Conservation (phyloP, 495 filamentous ascomycete species). For the Achaetomiella virescens region DNA sequence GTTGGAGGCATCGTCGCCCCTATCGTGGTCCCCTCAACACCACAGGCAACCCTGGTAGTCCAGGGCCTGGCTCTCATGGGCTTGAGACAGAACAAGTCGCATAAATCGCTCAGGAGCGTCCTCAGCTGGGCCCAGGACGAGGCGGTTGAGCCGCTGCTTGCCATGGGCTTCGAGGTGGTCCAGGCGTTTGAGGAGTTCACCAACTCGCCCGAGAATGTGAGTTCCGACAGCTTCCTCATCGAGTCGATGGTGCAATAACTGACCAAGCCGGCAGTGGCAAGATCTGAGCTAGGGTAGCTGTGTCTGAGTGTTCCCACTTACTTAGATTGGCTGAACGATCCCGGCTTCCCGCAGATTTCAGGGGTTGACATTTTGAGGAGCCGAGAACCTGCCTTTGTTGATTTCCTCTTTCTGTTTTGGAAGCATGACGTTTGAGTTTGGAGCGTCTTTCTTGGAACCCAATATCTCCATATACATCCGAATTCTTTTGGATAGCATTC, state of each 20-base stretch:
- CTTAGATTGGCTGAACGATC: too few relatives aligned
- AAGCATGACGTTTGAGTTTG: too few relatives aligned
- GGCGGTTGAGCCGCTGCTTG: constrained; percentile 60
- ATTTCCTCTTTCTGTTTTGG: too few relatives aligned
- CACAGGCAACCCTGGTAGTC: constrained; percentile 61
- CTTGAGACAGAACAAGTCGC: constrained; percentile 72
- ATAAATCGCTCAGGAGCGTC: constrained; percentile 61
- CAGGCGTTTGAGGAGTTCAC: constrained; percentile 76
- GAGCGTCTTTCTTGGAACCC: too few relatives aligned
- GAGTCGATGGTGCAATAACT: not conserved
- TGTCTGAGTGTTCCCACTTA: too few relatives aligned
- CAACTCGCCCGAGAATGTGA: constrained; percentile 61
- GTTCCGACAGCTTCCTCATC: constrained; percentile 7
- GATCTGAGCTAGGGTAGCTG: constrained; percentile 26
- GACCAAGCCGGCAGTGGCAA: constrained; percentile 26
- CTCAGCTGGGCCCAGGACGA: constrained; percentile 75
- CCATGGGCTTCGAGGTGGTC: constrained; percentile 70
- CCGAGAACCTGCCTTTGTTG: too few relatives aligned
- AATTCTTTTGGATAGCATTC: too few relatives aligned
- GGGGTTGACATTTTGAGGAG: not conserved
- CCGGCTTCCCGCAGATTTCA: not conserved
- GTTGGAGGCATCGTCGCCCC: constrained; percentile 78
- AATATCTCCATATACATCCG: too few relatives aligned
- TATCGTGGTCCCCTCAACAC: constrained; percentile 56
- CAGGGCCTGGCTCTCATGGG: constrained; percentile 78